Base-by-base conservation (phyloP, 768 basidiomycete species). In the Agrocybe chaxingu region DNA sequence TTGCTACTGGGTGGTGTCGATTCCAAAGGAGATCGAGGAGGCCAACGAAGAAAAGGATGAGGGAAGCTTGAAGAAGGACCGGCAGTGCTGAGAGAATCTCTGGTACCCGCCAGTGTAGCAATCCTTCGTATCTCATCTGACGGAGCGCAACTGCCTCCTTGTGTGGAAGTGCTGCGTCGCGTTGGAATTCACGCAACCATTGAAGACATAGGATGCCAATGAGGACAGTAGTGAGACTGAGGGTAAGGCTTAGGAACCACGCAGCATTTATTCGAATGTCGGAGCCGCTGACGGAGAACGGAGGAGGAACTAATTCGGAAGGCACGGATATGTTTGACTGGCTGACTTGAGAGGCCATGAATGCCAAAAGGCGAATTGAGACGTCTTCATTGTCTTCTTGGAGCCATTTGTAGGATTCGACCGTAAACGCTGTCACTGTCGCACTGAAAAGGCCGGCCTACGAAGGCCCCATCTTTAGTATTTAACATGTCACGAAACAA, bases 371-470 rank as follows among this genome's bases (percentile, higher is more conserved):
- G 34, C 52, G 55, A 4, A 52, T 18, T 2, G 59, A 54, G 19
- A 57, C 48, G 19, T 62, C 60, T 16, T 58, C 54, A 0, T 58
- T 31, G 13, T 58, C 55, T 51, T 61, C 56, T n/a, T 53, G 42
- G 1, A 66, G 51, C 64, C 62, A 66, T 50, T 66, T 57, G 47
- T 62, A 66, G 6, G 64, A 62, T 43, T 62, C 61, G 2, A 57
- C 50, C 0, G 58, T 54, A 36, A 66, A 66, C 0, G 64, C 59
- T 9, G 64, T 66, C 11, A 66, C 58, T 7, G 61, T 60, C 2
- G 62, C 64, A 4, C 59, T 62, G 53, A 66, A 66, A 19, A 66
- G 50, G 50, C 64, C 62, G 35, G 64, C 58, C 64, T 63, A 16
- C 30, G 8, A 4, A 16, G 13, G 31, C 11, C n/a, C 31, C 46